Conservation (phyloP, 2,329 filamentous ascomycete genomes). For the Paracoccidioides lutzii region DNA sequence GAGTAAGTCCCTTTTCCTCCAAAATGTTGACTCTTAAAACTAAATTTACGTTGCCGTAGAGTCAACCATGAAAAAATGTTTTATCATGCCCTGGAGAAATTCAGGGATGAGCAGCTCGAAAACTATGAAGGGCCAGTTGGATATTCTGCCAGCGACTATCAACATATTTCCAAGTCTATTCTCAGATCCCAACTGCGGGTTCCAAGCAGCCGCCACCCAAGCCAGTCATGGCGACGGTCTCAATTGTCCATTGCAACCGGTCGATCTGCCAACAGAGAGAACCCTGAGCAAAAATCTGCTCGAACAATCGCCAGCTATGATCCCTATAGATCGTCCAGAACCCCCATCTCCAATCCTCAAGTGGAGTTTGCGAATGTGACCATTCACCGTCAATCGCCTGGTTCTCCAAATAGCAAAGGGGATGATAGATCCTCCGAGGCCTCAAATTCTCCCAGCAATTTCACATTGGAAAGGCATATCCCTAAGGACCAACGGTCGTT, state of each 20-base stretch:
- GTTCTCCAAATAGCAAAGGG: neutral
- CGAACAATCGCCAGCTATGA: conserved; percentile 58
- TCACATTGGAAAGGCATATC: neutral
- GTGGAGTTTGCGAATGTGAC: conserved; percentile 54
- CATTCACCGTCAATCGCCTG: conserved; percentile 43
- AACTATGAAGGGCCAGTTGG: conserved; percentile 63
- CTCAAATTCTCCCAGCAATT: neutral
- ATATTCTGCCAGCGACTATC: conserved; percentile 86
- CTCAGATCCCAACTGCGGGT: conserved; percentile 21
- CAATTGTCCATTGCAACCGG: conserved; percentile 44
- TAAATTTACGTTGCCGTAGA: conserved; percentile 30
- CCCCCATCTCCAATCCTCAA: conserved; percentile 37
- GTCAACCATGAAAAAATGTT: conserved; percentile 87
- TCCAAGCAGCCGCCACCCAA: conserved; percentile 18
- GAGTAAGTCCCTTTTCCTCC: conserved; percentile 39
- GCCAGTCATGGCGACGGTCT: conserved; percentile 34
- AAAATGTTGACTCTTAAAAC: neutral
- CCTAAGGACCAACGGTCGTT: neutral
- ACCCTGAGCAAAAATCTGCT: conserved; percentile 32
- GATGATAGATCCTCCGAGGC: neutral
- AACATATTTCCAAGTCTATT: conserved; percentile 48
- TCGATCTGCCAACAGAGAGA: conserved; percentile 36
- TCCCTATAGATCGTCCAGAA: conserved; percentile 61
- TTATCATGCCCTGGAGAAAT: conserved; percentile 71
- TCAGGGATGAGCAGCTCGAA: conserved; percentile 72